Base-by-base conservation (phyloP, 768 basidiomycete species). In the Collybia sordida region DNA sequence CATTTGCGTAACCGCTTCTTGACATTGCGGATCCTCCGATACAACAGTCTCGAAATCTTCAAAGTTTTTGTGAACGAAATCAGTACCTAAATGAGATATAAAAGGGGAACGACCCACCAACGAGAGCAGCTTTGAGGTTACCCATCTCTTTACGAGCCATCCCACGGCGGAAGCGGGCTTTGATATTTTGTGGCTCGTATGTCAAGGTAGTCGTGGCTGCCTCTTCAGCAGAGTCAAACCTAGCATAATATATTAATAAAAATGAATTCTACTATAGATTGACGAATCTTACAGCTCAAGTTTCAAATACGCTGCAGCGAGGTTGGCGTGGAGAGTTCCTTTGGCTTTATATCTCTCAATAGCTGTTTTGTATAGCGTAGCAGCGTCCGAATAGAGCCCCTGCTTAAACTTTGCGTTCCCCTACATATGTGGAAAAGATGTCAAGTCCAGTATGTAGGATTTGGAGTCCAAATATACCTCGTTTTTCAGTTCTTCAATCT, bases 161-260 rank as follows among this genome's bases (percentile, higher is more conserved):
- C 3, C 70, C 74, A 45, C 72, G 66, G 23, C 71, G 69, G 55
- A 64, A 74, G 14, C 72, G 67, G 28, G 72, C 69, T 47, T 75
- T 72, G 21, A 61, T 50, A 52, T 64, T 63, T 22, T 52, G 55
- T 3, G 73, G 72, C 34, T 72, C 67, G 38, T 62, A 57, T 25
- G 61, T 38, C 23, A 75, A 59, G 3, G 71, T 71, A n/a, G 64
- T 59, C 6, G 66, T 66, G 11, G 73, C 70, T 19, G 71, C 65
- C 17, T 62, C 59, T 36, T 72, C 74, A 3, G 75, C 75, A 50
- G 67, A 56, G 40, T 69, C 68, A 45, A 68, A 72, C 56, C 75
- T 75, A 42, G 23, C 5, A 36, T 43, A 42, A 15, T 4, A 15
- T 18, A 18, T 31, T 21, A 11, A 36, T 9, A 39, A 50, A 23